Evolutionary conservation across 257 asterid species (phyloP).

Genomic region (Eustoma russellianum): DNA sequence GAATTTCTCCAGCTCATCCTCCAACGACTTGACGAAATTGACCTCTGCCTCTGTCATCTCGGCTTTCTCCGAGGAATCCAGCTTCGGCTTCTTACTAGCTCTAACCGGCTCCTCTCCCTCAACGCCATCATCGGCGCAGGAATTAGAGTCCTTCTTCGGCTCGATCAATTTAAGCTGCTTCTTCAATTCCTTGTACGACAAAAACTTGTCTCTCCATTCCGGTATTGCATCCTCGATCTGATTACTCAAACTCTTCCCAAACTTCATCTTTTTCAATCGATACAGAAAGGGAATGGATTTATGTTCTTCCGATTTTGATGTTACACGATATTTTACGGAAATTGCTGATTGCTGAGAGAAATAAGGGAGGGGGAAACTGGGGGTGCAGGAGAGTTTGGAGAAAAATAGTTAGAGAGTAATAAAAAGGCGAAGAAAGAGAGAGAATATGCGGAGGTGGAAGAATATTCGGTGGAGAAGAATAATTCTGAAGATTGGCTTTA

Average conservation of each 20-base stretch:
- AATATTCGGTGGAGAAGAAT: too few relatives aligned
- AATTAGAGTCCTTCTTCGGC: slow-evolving; percentile 9
- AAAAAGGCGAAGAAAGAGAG: too few relatives aligned
- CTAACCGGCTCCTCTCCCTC: slow-evolving; percentile 14
- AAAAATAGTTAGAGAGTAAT: too few relatives aligned
- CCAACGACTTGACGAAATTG: slow-evolving; percentile 30
- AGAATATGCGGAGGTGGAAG: too few relatives aligned
- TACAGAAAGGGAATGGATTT: too few relatives aligned
- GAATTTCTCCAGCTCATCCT: slow-evolving; percentile 30
- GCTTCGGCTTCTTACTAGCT: slow-evolving; percentile 9
- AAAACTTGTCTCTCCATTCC: slow-evolving; percentile 30
- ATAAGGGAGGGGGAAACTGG: too few relatives aligned
- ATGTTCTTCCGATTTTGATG: too few relatives aligned
- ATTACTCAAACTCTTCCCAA: slow-evolving; percentile 23
- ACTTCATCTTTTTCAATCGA: slow-evolving; percentile 13
- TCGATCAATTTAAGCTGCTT: slow-evolving; percentile 24
- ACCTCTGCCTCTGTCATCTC: slow-evolving; percentile 20
- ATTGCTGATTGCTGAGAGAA: too few relatives aligned
- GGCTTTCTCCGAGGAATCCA: slow-evolving; percentile 2
- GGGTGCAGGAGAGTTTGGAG: too few relatives aligned
- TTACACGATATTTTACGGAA: too few relatives aligned
- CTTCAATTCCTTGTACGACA: slow-evolving; percentile 30
- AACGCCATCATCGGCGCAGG: background rate
- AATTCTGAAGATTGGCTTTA: too few relatives aligned
- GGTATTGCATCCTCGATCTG: slow-evolving; percentile 28